Percentiles rank a stretch among this genome's conserved stretches.
Conservation (phyloP, 148 eudicot genomes). For the Chenopodium album region DNA sequence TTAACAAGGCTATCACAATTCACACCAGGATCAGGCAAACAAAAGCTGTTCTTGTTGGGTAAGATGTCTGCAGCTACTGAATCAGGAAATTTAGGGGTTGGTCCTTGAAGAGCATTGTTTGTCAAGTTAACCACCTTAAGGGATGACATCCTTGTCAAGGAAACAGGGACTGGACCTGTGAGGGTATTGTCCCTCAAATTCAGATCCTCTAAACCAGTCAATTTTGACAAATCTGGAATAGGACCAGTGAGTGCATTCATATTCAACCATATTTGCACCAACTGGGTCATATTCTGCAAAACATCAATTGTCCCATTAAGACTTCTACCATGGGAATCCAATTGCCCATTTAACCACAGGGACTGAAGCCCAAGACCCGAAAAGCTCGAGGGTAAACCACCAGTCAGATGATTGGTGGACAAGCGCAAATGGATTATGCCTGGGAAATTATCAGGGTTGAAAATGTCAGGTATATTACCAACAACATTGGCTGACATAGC, state of each 20-base stretch:
- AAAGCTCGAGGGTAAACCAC: constrained; percentile 54
- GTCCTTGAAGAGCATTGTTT: constrained; percentile 71
- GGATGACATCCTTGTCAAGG: constrained; percentile 36
- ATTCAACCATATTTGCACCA: constrained; percentile 66
- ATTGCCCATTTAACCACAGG: constrained; percentile 78
- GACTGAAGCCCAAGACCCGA: constrained; percentile 51
- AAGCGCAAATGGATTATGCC: constrained; percentile 48
- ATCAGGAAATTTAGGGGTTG: constrained; percentile 46
- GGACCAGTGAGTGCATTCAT: constrained; percentile 68
- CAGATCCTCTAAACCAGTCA: constrained; percentile 42
- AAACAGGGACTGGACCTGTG: constrained; percentile 68
- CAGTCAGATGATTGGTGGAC: constrained; percentile 52
- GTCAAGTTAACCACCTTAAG: constrained; percentile 56
- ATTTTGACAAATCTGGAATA: constrained; percentile 63
- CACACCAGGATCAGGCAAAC: constrained; percentile 48
- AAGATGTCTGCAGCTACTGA: constrained; percentile 43
- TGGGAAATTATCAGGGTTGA: constrained; percentile 39
- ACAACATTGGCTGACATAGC: constrained; percentile 49
- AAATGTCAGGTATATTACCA: constrained; percentile 59
- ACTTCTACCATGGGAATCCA: constrained; percentile 25
- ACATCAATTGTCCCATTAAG: constrained; percentile 62
- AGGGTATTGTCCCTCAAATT: constrained; percentile 68
- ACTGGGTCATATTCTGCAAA: constrained; percentile 63
- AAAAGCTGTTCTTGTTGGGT: constrained; percentile 53
- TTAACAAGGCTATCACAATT: constrained; percentile 57